phyloP scores from a whole-genome alignment of 179 eudicot genomes.

The Pouteria campechiana region DNA sequence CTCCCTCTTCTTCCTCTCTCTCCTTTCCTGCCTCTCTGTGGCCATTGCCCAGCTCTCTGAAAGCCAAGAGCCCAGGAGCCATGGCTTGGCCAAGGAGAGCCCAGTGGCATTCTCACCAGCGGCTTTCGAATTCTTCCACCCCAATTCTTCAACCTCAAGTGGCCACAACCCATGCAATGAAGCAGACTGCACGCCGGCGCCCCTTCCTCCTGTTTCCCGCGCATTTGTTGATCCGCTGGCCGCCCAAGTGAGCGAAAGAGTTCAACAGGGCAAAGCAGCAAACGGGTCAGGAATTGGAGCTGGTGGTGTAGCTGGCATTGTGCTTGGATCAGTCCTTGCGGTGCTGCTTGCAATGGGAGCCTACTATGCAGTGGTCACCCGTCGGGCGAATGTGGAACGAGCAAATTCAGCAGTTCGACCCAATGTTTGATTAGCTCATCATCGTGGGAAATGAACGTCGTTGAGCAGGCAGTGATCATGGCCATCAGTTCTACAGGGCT shows the following conservation, averaged over 20 bases:
- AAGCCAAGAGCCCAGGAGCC: constrained; percentile 52
- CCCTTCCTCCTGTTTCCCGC: too few relatives aligned
- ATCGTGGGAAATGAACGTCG: too few relatives aligned
- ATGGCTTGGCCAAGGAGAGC: constrained; percentile 41
- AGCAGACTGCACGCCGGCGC: constrained; percentile 28
- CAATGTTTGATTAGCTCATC: constrained; percentile 2
- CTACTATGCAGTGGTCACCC: constrained; percentile 27
- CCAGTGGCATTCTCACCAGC: constrained; percentile 53
- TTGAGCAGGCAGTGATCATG: too few relatives aligned
- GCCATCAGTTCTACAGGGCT: too few relatives aligned
- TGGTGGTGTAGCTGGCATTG: constrained; percentile 21
- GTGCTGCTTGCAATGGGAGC: constrained; percentile 26
- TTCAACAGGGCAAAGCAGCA: constrained; percentile 12
- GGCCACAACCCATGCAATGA: constrained; percentile 12
- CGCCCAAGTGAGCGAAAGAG: constrained; percentile 33
- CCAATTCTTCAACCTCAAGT: constrained; percentile 7
- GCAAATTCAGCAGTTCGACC: constrained; percentile 8
- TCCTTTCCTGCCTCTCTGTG: constrained; percentile 16
- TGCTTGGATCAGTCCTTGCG: constrained; percentile 24
- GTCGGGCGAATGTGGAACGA: constrained; percentile 19
- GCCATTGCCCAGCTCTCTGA: too few relatives aligned
- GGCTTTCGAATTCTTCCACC: constrained; percentile 54
- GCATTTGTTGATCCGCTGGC: too few relatives aligned
- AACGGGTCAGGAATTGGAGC: constrained; percentile 14
- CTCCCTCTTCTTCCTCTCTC: constrained; percentile 12